A percentile compares a stretch with the other conserved stretches of the same genome.
Conservation (phyloP, 1,139 yeast genomes). For the Arxiozyma heterogenica region DNA sequence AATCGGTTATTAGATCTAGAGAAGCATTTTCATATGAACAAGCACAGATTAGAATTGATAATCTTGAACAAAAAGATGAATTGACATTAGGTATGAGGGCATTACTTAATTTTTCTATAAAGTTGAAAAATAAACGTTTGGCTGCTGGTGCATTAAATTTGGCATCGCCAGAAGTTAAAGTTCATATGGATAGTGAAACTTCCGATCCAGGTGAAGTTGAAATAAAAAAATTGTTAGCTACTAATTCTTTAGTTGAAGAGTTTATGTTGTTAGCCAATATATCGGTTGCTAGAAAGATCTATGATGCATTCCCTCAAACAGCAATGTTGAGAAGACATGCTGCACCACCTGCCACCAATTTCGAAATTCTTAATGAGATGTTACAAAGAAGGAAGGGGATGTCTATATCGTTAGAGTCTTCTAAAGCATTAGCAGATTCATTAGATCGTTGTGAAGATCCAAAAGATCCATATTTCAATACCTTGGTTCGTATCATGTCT, state of each 20-base stretch:
- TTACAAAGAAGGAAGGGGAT: slow-evolving; percentile 75
- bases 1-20: slow-evolving; percentile 82
- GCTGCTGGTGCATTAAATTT: slow-evolving; percentile 95
- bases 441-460: slow-evolving; percentile 79
- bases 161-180: slow-evolving; percentile 97
- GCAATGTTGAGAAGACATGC: slow-evolving; percentile 98
- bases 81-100: slow-evolving; percentile 85
- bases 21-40: slow-evolving; percentile 93
- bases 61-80: slow-evolving; percentile 64
- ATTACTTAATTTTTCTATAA: slow-evolving; percentile 65
- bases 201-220: slow-evolving; percentile 96
- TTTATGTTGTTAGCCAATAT: slow-evolving; percentile 97
- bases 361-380: slow-evolving; percentile 83
- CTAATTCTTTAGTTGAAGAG: slow-evolving; percentile 94
- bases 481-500: slow-evolving; percentile 90
- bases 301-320: slow-evolving; percentile 90
- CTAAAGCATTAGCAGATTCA: slow-evolving; percentile 89
- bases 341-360: slow-evolving; percentile 89
- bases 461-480: slow-evolving; percentile 83
- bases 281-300: slow-evolving; percentile 87
- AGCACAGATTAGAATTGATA: slow-evolving; percentile 90
- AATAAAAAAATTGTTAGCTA: slow-evolving; percentile 75
- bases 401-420: slow-evolving; percentile 71
- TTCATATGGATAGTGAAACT: slow-evolving; percentile 93
- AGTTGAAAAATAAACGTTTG: slow-evolving; percentile 72